A percentile compares a stretch with the other conserved stretches of the same genome.
These are phyloP conservation scores for Termitomyces sp. DNA, from an alignment of 768 basidiomycete species.

Conservation along the genomic window DNA sequence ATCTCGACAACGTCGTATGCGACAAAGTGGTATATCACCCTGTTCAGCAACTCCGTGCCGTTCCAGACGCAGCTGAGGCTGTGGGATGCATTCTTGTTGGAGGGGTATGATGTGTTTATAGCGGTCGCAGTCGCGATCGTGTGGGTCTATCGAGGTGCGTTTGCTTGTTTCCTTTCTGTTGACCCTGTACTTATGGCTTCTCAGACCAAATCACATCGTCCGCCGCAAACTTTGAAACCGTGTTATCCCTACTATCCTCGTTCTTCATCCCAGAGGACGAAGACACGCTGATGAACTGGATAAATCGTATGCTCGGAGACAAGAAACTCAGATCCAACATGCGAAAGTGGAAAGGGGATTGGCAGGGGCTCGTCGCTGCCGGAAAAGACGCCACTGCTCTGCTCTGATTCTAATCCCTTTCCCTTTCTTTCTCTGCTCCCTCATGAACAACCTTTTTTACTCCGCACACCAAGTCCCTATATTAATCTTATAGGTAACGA, in stretches of 20 bases:
- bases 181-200: background rate
- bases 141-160: conserved; percentile 83
- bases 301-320: conserved; percentile 51
- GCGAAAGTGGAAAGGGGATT: conserved; percentile 72
- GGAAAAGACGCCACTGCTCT: conserved; percentile 60
- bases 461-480: background rate
- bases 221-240: conserved; percentile 84
- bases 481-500: conserved; percentile 5
- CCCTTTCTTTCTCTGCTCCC: background rate
- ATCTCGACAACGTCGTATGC: conserved; percentile 94
- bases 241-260: conserved; percentile 85
- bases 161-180: background rate
- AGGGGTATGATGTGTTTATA: conserved; percentile 86
- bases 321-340: conserved; percentile 70
- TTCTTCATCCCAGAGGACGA: conserved; percentile 95
- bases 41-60: conserved; percentile 93
- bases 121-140: conserved; percentile 83
- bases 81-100: conserved; percentile 92
- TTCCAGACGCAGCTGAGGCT: conserved; percentile 91
- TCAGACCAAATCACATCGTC: conserved; percentile 79
- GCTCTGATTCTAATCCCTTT: conserved; percentile 7
- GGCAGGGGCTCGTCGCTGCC: conserved; percentile 61
- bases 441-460: background rate
- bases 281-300: conserved; percentile 76
- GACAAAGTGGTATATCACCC: conserved; percentile 99